phyloP scores from a whole-genome alignment of 371 early-diverging fungal species.

The Syncephalastrum monosporum region DNA sequence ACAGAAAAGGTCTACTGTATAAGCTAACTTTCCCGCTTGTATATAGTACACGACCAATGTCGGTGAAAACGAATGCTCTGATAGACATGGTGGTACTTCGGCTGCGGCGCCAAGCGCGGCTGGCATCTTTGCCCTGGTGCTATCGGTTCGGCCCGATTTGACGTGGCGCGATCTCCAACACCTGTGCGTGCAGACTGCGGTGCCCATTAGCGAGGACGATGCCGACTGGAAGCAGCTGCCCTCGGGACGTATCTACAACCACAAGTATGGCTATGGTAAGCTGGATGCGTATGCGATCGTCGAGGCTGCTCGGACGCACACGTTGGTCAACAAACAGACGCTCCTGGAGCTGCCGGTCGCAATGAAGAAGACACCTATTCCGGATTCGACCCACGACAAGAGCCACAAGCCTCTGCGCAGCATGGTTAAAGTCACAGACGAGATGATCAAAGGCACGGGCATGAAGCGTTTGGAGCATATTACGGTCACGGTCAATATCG shows the following conservation, averaged over 20 bases:
- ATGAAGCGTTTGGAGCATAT: conserved; percentile 79
- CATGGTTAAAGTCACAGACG: conserved; percentile 40
- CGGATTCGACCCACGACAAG: conserved; percentile 43
- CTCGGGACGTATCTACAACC: conserved; percentile 72
- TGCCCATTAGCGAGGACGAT: conserved; percentile 68
- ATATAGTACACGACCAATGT: conserved; percentile 82
- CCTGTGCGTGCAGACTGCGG: conserved; percentile 75
- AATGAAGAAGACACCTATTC: conserved; percentile 52
- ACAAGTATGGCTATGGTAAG: conserved; percentile 93
- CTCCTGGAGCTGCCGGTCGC: conserved; percentile 40
- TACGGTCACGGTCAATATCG: conserved; percentile 80
- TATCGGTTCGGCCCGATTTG: conserved; percentile 85
- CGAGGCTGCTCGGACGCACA: conserved; percentile 70
- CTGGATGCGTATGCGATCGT: conserved; percentile 83
- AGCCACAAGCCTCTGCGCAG: conserved; percentile 28
- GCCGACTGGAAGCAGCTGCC: conserved; percentile 63
- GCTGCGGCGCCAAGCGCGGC: conserved; percentile 96
- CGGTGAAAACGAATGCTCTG: conserved; percentile 69
- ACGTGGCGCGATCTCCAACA: conserved; percentile 93
- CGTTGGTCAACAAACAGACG: conserved; percentile 68
- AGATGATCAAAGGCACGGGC: conserved; percentile 42
- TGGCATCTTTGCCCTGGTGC: conserved; percentile 89
- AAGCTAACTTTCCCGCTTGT: too few relatives aligned
- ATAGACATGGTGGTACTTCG: conserved; percentile 91
- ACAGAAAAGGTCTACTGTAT: not conserved